Evolutionary conservation across 805 yeast genomes (phyloP), one percentile per base, ranked within the genome.

Genomic region (Danielia reshetovae): DNA sequence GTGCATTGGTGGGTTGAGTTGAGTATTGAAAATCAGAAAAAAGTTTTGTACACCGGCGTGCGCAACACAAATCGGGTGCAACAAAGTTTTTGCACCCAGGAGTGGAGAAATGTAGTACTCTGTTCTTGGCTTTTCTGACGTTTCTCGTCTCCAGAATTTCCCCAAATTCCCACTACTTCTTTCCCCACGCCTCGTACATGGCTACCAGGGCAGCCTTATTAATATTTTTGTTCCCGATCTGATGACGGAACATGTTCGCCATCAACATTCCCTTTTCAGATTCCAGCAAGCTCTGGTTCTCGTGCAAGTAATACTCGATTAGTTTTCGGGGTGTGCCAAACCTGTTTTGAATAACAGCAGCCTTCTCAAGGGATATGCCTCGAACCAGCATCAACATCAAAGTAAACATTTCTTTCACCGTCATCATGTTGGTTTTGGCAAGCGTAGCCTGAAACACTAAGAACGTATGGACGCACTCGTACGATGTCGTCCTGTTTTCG

Each of bases 291-390:
- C 46, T 40, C 4, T 26, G 27, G 24, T 55, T 51, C 14, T 52
- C 57, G 2, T 30, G 30, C 9, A 47, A 61, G 45, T 65, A 84
- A 8, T 70, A 75, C 14, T 68, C 64, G 9, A 81, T 54, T n/a
- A 90, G 65, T 13, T 51, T 54, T 23, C 62, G 61, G 0, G 97
- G 93, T 0, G 97, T 89, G 2, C 78, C 77, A 51, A 69, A 93
- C 27, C 69, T 54, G 13, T 65, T 64, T 57, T 89, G 97, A 7
- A 93, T 78, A 6, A 77, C 76, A 7, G 77, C 52, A 0, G 98
- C 98, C 53, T 85, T 87, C 43, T 90, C 97, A 19, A 85, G 60
- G 0, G 95, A 77, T 1, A 93, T 68, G 0, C 97, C 98, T 40
- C 75, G 72, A 2, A 84, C 72, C 3, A 88, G 75, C 82, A 88